A percentile compares a stretch with the other conserved stretches of the same genome.
Conservation (phyloP, 345 rosid genomes). For the Brassica carinata region DNA sequence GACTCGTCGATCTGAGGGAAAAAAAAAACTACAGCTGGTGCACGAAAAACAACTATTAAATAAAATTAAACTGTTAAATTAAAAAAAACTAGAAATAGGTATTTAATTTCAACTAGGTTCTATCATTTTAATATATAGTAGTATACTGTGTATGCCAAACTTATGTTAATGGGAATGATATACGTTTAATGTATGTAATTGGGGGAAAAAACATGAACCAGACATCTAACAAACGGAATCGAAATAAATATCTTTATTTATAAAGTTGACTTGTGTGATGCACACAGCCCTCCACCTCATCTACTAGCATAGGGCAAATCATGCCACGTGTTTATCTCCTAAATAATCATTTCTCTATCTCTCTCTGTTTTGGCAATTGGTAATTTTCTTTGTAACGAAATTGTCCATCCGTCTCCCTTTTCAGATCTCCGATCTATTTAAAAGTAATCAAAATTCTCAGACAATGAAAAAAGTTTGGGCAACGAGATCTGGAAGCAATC, state of each 20-base stretch:
- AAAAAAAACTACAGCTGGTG: constrained; percentile 34
- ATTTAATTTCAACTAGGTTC: constrained; percentile 3
- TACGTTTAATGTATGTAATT: neutral
- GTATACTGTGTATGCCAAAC: neutral
- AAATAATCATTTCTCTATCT: too few relatives aligned
- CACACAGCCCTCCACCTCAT: too few relatives aligned
- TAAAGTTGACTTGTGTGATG: too few relatives aligned
- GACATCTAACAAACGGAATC: neutral
- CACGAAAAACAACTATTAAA: constrained; percentile 10
- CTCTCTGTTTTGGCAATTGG: too few relatives aligned
- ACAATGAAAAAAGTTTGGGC: too few relatives aligned
- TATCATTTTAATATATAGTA: neutral
- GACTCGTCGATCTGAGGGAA: constrained; percentile 13
- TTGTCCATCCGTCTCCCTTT: too few relatives aligned
- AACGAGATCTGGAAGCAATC: too few relatives aligned
- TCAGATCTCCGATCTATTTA: too few relatives aligned
- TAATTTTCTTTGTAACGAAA: too few relatives aligned
- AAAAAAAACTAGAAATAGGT: neutral
- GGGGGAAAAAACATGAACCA: neutral
- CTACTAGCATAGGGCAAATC: too few relatives aligned
- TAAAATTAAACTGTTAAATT: neutral
- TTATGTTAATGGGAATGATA: neutral
- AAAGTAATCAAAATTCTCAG: too few relatives aligned
- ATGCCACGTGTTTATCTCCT: too few relatives aligned
- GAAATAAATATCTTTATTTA: neutral